A percentile compares a stretch with the other conserved stretches of the same genome.
Conservation (phyloP, 805 yeast species). For the Wickerhamomyces queroliae region DNA sequence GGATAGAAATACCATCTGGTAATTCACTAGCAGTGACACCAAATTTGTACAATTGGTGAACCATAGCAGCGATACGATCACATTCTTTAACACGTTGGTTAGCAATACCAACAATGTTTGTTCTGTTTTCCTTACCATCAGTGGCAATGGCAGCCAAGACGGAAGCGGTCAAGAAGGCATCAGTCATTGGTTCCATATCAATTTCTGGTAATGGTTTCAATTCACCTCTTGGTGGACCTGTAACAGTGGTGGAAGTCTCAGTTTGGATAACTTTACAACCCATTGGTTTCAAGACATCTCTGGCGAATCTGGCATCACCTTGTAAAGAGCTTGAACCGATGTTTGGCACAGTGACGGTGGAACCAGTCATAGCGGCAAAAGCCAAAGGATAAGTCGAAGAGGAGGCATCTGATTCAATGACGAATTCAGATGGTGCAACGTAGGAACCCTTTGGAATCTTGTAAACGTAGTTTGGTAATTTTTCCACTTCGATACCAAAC, state of each 20-base stretch:
- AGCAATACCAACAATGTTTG: constrained; percentile 91
- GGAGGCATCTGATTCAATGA: constrained; percentile 94
- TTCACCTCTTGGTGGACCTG: constrained; percentile 72
- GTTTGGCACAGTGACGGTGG: constrained; percentile 88
- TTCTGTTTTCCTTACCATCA: constrained; percentile 37
- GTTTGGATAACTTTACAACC: constrained; percentile 88
- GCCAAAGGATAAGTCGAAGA: constrained; percentile 98
- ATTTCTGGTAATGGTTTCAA: constrained; percentile 67
- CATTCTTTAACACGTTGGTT: constrained; percentile 98
- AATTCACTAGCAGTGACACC: constrained; percentile 83
- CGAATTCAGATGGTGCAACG: constrained; percentile 75
- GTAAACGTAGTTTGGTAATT: constrained; percentile 80
- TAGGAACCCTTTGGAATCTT: constrained; percentile 84
- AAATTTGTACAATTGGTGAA: constrained; percentile 77
- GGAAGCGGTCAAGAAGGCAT: constrained; percentile 93
- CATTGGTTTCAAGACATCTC: constrained; percentile 89
- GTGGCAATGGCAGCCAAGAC: constrained; percentile 94
- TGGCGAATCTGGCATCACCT: constrained; percentile 96
- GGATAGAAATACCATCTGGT: constrained; percentile 87
- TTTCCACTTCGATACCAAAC: constrained; percentile 76
- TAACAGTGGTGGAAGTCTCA: constrained; percentile 81
- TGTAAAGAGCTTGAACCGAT: constrained; percentile 89
- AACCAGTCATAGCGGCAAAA: constrained; percentile 93
- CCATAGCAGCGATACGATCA: constrained; percentile 94
- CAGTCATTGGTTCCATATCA: constrained; percentile 99